phyloP scores from a whole-genome alignment of 805 yeast species.

The Priceomyces medius region DNA sequence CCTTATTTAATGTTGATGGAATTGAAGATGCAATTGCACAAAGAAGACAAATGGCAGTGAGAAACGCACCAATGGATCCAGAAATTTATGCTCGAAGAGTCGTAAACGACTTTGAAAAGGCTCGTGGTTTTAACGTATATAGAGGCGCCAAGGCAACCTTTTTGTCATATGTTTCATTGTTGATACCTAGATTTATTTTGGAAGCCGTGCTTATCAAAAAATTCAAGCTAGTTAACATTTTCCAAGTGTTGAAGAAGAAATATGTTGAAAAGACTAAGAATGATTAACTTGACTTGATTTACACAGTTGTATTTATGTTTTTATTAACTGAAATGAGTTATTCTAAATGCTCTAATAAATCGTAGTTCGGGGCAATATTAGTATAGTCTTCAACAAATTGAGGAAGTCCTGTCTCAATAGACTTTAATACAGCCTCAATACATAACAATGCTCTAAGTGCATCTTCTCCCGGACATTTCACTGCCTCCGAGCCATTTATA shows the following conservation, averaged over 20 bases:
- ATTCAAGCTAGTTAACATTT: conserved; percentile 29
- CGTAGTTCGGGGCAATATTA: conserved; percentile 15
- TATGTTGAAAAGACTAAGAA: conserved; percentile 11
- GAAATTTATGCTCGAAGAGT: conserved; percentile 57
- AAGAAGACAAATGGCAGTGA: conserved; percentile 59
- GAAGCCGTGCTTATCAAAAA: conserved; percentile 40
- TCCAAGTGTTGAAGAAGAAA: conserved; percentile 21
- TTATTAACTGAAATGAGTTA: neutral
- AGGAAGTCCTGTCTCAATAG: conserved; percentile 31
- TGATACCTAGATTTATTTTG: conserved; percentile 49
- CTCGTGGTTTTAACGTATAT: conserved; percentile 48
- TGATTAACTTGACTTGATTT: neutral
- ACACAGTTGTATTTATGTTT: neutral
- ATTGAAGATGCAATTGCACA: conserved; percentile 47
- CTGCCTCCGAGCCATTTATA: conserved; percentile 27
- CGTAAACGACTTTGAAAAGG: conserved; percentile 46
- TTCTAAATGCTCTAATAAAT: conserved; percentile 9
- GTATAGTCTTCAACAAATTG: conserved; percentile 22
- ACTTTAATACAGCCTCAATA: conserved; percentile 33
- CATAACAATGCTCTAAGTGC: conserved; percentile 34
- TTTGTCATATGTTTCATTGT: conserved; percentile 30
- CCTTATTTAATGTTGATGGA: conserved; percentile 53
- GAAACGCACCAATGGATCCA: conserved; percentile 59
- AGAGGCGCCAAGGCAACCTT: conserved; percentile 51
- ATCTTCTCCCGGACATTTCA: conserved; percentile 32